Conservation (phyloP, 306 rosid species). For the Adenanthera pavonina region DNA sequence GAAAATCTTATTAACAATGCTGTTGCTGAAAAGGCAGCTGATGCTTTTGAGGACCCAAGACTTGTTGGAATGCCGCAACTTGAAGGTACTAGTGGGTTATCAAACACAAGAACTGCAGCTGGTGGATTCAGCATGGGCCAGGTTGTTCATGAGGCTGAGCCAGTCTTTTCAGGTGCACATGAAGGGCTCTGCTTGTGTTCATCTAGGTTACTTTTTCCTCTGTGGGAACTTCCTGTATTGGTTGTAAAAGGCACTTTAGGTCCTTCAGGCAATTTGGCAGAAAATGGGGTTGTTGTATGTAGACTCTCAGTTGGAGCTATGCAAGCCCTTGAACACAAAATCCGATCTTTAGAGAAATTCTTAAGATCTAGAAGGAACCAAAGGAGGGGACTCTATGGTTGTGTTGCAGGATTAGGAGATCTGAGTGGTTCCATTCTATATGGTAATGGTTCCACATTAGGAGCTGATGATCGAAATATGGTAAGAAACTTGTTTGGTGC, state of each 20-base stretch:
- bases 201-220: constrained; percentile 88
- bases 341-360: constrained; percentile 82
- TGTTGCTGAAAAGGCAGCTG: constrained; percentile 92
- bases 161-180: constrained; percentile 97
- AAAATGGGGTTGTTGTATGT: constrained; percentile 75
- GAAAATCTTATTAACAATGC: constrained; percentile 79
- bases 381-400: constrained; percentile 96
- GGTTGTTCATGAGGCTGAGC: constrained; percentile 99
- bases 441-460: constrained; percentile 79
- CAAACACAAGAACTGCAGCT: constrained; percentile 83
- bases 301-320: constrained; percentile 87
- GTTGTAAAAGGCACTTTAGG: constrained; percentile 66
- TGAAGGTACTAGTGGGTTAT: constrained; percentile 79
- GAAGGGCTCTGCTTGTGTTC: constrained; percentile 97
- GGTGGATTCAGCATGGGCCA: constrained; percentile 99
- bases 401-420: constrained; percentile 96
- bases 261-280: constrained; percentile 59
- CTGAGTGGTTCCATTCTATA: constrained; percentile 86
- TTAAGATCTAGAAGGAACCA: constrained; percentile 91
- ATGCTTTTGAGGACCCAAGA: constrained; percentile 96
- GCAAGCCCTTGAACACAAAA: constrained; percentile 90
- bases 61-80: constrained; percentile 98
- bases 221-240: constrained; percentile 97
- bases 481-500: constrained; percentile 88
- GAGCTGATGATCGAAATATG: constrained; percentile 82